Evolutionary conservation across 75 land plant species (phyloP), one percentile per base, ranked within the genome.

Genomic region (Cryptomeria japonica): DNA sequence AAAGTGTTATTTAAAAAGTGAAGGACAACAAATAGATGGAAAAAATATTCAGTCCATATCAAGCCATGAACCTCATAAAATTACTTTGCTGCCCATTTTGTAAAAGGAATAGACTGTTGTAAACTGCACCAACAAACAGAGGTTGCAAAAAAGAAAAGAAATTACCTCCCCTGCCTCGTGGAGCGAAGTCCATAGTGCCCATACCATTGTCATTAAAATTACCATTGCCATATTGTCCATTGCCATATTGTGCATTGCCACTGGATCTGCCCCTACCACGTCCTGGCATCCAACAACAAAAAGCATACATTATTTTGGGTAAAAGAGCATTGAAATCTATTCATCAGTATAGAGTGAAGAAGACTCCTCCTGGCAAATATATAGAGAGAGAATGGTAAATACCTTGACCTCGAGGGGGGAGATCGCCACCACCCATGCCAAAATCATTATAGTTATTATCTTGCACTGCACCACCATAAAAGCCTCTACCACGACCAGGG

Each of bases 401-500:
- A 85, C 86, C 86, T 85, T 47, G 47, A 39, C 86, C 86, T 56
- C 64, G 41, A 53, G 61, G 64, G 18, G 68, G 19, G 19, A 19
- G 2, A 85, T 85, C 64, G 19, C 38, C 53, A 31, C 86, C 86
- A 85, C 64, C 58, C 39, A 56, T 53, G 47, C 86, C 86, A 85
- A 36, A 85, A 53, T 85, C 86, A 85, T 85, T 85, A 9, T 85
- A 85, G 56, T 85, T 47, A 51, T 34, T 53, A 82, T 82, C 84
- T 85, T 85, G 86, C 19, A 28, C 68, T 56, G 41, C 46, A 83
- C 88, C 87, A 72, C 85, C 88, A 85, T 85, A 89, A 22, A 55
- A 86, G 36, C 93, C 88, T 78, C 89, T 88, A 8, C 91, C 93
- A 70, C 89, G 93, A 42, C 79, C 75, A 68, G 49, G 41, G 36